Evolutionary conservation across 2,329 filamentous ascomycete genomes (phyloP).

Genomic region (Penicillium brasilianum): DNA sequence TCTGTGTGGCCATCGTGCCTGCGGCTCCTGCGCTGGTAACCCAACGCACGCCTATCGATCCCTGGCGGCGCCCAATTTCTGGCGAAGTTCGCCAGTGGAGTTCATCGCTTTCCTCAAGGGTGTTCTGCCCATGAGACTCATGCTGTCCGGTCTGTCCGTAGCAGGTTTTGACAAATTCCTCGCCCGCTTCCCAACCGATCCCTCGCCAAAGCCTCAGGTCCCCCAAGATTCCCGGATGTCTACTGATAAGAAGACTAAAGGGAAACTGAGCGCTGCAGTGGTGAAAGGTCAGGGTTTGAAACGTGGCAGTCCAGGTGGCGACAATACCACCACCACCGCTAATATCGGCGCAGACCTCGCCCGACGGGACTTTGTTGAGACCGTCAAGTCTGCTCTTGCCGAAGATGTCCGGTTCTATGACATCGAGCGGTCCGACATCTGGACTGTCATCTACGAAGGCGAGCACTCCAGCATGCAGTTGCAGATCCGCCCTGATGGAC

Average conservation of each 20-base stretch:
- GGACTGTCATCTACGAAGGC: conserved; percentile 40
- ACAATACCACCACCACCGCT: neutral
- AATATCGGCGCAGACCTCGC: neutral
- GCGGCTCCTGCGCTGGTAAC: conserved; percentile 59
- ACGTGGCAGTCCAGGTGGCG: neutral
- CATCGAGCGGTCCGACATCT: conserved; percentile 37
- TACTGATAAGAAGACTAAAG: neutral
- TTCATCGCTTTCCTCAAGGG: conserved; percentile 54
- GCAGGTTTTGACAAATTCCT: conserved; percentile 31
- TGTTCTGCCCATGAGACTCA: conserved; percentile 50
- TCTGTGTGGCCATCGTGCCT: conserved; percentile 61
- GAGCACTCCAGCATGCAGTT: conserved; percentile 32
- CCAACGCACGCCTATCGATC: conserved; percentile 55
- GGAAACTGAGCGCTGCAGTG: neutral
- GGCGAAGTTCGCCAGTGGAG: conserved; percentile 46
- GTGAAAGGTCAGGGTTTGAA: neutral
- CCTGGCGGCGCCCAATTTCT: conserved; percentile 19
- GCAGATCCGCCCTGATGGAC: conserved; percentile 28
- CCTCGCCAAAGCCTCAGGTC: neutral
- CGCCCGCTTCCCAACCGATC: conserved; percentile 15
- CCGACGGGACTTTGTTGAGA: conserved; percentile 21
- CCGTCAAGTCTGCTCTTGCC: conserved; percentile 32
- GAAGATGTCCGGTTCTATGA: conserved; percentile 39
- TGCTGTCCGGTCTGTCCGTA: conserved; percentile 37
- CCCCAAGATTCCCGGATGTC: neutral